phyloP scores from a whole-genome alignment of 73 alveolate genomes.

The Stentor coeruleus region DNA sequence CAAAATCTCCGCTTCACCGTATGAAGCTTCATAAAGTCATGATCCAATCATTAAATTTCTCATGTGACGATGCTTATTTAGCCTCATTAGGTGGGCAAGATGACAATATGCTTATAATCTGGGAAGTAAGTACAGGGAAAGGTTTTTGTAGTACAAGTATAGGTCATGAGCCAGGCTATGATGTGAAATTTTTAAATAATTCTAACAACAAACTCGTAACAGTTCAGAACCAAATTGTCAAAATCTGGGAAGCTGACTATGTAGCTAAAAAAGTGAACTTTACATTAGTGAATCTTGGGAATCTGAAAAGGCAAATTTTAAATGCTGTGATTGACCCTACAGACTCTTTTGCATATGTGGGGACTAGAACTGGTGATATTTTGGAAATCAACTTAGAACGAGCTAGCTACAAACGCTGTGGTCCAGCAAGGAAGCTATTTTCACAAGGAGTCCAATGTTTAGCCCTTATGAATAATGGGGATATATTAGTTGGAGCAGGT shows the following conservation, averaged over 20 bases:
- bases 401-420: slow-evolving; percentile 73
- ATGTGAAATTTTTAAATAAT: slow-evolving; percentile 70
- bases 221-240: slow-evolving; percentile 73
- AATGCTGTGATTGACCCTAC: slow-evolving; percentile 70
- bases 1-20: slow-evolving; percentile 68
- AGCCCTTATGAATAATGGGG: slow-evolving; percentile 83
- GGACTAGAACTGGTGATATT: slow-evolving; percentile 84
- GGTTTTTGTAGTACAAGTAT: slow-evolving; percentile 84
- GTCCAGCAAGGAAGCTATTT: slow-evolving; percentile 67
- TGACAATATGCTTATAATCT: slow-evolving; percentile 80
- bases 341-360: slow-evolving; percentile 75
- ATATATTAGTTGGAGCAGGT: slow-evolving; percentile 87
- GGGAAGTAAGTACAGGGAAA: slow-evolving; percentile 91
- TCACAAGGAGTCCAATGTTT: slow-evolving; percentile 56
- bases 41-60: slow-evolving; percentile 73
- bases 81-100: slow-evolving; percentile 92
- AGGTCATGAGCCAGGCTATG: slow-evolving; percentile 75
- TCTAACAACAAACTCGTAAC: slow-evolving; percentile 73
- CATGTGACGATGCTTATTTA: slow-evolving; percentile 75
- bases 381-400: slow-evolving; percentile 72
- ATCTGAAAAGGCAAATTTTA: slow-evolving; percentile 75
- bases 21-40: slow-evolving; percentile 81
- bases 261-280: slow-evolving; percentile 51
- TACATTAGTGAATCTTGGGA: slow-evolving; percentile 67
- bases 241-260: slow-evolving; percentile 68